Base-by-base conservation (phyloP, 2,329 filamentous ascomycete species). In the Botrytis deweyae region DNA sequence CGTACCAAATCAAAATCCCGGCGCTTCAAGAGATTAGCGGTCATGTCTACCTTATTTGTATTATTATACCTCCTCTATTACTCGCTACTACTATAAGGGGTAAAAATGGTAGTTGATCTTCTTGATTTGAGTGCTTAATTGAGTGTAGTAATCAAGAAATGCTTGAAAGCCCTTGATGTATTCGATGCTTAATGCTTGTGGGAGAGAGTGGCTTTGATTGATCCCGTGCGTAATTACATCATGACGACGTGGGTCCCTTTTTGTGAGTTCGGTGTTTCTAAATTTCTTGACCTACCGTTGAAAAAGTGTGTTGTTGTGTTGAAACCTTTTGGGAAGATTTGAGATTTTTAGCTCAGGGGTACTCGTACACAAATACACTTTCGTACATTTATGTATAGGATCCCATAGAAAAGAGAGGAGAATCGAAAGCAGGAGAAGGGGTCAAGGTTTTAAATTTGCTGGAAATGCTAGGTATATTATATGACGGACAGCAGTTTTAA, bases 181-280 rank as follows among this genome's bases (percentile, higher is more conserved):
- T 68, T 42, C 14, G 36, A 68, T 68, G 65, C 46, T 67, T 67
- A n/a, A 63, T 42, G 65, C 65, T 55, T 55, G 16, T 20, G 29
- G 4, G 16, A 68, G 10, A 25, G n/a, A 42, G 49, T 33, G 49
- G 36, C 36, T 42, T 65, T 65, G 62, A 65, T 33, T 58, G 66
- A 58, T 67, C 65, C 36, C 36, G 66, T 68, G 66, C 49, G n/a
- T 42, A 58, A 58, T 68, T 68, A 68, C 66, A 68, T 68, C 66
- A 68, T 68, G 49, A 33, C 55, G 25, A 68, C 49, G n/a, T 58
- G 66, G 66, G 66, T 42, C 66, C 36, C 29, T 16, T 42, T 49
- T 36, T 46, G 52, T 58, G n/a, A 58, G 49, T 68, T 68, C 16
- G 49, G 65, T 58, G 65, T 58, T 68, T 68, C 46, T 42, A 25